phyloP scores from a whole-genome alignment of 441 rosid genomes.

The Dalechampia spathulata region DNA sequence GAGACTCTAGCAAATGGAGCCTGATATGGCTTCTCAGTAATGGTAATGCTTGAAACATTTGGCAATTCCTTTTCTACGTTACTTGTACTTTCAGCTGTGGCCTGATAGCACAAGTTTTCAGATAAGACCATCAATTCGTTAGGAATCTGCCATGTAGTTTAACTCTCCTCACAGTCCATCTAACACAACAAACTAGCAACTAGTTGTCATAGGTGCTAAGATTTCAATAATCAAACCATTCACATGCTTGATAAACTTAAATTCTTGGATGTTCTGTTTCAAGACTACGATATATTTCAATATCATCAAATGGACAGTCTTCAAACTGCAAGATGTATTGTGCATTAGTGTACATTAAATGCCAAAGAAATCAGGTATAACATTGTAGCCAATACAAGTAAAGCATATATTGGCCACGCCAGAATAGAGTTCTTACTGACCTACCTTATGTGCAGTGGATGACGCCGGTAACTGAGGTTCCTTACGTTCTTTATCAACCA shows the following conservation, averaged over 20 bases:
- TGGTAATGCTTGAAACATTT: conserved; percentile 25
- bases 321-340: not conserved
- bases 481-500: conserved; percentile 27
- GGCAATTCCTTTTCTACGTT: conserved; percentile 35
- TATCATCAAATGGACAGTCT: too few relatives aligned
- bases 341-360: not conserved
- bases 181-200: too few relatives aligned
- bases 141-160: too few relatives aligned
- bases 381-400: conserved; percentile 2
- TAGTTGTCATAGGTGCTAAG: too few relatives aligned
- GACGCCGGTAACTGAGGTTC: conserved; percentile 23
- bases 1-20: conserved; percentile 84
- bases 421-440: conserved; percentile 11
- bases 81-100: conserved; percentile 31
- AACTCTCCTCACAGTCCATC: too few relatives aligned
- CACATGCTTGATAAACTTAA: too few relatives aligned
- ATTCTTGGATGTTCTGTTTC: too few relatives aligned
- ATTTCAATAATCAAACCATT: too few relatives aligned
- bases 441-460: too few relatives aligned
- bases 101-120: conserved; percentile 38
- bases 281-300: too few relatives aligned
- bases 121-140: conserved; percentile 14
- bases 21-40: conserved; percentile 54
- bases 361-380: not conserved
- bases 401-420: not conserved